These are phyloP conservation scores for Dothistroma septosporum DNA, from an alignment of 2,329 filamentous ascomycete species.

Conservation along the genomic window DNA sequence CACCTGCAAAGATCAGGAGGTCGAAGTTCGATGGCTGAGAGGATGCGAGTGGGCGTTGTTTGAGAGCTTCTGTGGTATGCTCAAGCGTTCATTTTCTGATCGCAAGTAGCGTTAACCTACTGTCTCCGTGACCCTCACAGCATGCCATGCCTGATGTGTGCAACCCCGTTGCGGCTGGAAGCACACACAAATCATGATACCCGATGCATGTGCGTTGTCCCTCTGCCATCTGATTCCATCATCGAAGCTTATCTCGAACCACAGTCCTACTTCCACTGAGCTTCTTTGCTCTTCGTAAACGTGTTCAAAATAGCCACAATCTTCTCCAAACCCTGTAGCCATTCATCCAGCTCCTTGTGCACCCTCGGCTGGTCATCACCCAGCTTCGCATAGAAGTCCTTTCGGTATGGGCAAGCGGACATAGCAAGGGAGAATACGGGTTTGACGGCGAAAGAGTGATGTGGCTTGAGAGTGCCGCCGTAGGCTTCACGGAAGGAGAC, in stretches of 20 bases:
- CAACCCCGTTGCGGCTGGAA: not conserved
- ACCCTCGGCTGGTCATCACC: constrained; percentile 64
- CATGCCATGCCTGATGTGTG: not conserved
- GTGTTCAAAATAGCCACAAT: constrained; percentile 70
- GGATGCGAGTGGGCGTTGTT: constrained; percentile 71
- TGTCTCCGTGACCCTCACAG: not conserved
- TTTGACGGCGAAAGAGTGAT: constrained; percentile 87
- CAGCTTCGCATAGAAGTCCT: constrained; percentile 88
- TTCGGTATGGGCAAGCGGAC: constrained; percentile 86
- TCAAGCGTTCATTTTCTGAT: constrained; percentile 48
- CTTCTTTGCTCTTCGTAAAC: constrained; percentile 55
- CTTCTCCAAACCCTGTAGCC: constrained; percentile 73
- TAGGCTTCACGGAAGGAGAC: constrained; percentile 86
- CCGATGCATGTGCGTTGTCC: not conserved
- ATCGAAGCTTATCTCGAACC: not conserved
- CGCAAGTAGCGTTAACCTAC: not conserved
- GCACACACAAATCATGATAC: not conserved
- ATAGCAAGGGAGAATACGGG: constrained; percentile 91
- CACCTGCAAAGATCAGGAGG: constrained; percentile 34
- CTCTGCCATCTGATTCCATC: not conserved
- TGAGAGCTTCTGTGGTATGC: constrained; percentile 81
- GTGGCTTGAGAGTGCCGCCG: constrained; percentile 78
- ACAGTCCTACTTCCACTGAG: constrained; percentile 31
- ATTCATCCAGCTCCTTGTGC: constrained; percentile 59
- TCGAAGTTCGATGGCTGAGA: constrained; percentile 65